Evolutionary conservation across 331 rosid genomes (phyloP).

Genomic region (Quercus tomentella): DNA sequence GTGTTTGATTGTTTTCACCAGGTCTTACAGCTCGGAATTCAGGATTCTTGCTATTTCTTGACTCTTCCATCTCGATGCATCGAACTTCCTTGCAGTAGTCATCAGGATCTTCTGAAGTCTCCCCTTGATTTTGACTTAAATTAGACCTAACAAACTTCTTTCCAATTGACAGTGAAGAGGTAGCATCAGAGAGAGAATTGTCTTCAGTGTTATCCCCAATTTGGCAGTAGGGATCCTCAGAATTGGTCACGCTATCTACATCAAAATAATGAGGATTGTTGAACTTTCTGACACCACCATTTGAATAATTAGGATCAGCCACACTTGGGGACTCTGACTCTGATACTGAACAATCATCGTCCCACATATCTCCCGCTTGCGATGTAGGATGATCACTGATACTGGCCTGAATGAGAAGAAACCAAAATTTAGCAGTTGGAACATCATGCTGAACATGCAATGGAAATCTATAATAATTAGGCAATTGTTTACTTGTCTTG

Average conservation of each 20-base stretch:
- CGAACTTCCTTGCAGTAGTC: slow-evolving; percentile 85
- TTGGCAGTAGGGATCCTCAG: slow-evolving; percentile 7
- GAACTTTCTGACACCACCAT: slow-evolving; percentile 40
- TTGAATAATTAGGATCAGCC: slow-evolving; percentile 35
- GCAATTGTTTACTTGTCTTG: slow-evolving; percentile 51
- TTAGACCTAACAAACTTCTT: slow-evolving; percentile 23
- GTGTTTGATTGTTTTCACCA: slow-evolving; percentile 35
- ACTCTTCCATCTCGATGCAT: slow-evolving; percentile 72
- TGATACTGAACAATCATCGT: slow-evolving; percentile 75
- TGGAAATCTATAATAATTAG: slow-evolving; percentile 8
- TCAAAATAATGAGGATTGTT: slow-evolving; percentile 58
- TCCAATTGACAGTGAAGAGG: slow-evolving; percentile 14
- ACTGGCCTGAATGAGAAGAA: slow-evolving; percentile 31
- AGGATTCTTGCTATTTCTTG: slow-evolving; percentile 37
- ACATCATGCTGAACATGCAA: slow-evolving; percentile 4
- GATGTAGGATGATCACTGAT: slow-evolving; percentile 32
- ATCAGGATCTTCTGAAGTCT: slow-evolving; percentile 35
- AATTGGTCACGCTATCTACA: slow-evolving; percentile 41
- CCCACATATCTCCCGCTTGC: slow-evolving; percentile 50
- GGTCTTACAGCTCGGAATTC: slow-evolving; percentile 29
- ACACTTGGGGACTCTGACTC: slow-evolving; percentile 72
- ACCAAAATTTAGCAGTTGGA: background rate
- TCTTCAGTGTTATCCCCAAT: slow-evolving; percentile 10
- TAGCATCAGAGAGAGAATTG: slow-evolving; percentile 44
- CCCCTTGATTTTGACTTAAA: slow-evolving; percentile 26